phyloP scores from a whole-genome alignment of 768 basidiomycete genomes.

The Galerina marginata region DNA sequence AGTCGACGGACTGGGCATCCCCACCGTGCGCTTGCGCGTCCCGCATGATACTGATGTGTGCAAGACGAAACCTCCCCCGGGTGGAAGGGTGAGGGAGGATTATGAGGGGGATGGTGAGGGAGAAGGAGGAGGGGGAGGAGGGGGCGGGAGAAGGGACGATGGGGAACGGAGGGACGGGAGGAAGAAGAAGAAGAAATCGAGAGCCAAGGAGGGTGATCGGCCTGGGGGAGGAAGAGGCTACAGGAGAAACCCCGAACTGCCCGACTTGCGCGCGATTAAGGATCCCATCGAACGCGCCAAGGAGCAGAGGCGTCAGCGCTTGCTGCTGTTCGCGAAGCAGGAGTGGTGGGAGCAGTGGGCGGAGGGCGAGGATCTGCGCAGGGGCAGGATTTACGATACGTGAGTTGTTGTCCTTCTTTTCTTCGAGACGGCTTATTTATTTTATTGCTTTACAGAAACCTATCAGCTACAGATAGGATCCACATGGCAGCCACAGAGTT shows the following conservation, averaged over 20 bases:
- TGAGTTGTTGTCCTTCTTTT: slow-evolving; percentile 35
- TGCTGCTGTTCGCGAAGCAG: slow-evolving; percentile 29
- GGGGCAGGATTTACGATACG: slow-evolving; percentile 51
- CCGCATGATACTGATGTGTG: slow-evolving; percentile 60
- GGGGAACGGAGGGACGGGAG: background rate
- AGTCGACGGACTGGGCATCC: slow-evolving; percentile 69
- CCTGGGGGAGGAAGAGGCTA: background rate
- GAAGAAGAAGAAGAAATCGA: slow-evolving; percentile 16
- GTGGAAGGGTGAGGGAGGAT: slow-evolving; percentile 41
- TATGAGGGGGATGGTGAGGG: slow-evolving; percentile 44
- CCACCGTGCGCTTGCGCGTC: slow-evolving; percentile 61
- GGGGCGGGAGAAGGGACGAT: slow-evolving; percentile 2
- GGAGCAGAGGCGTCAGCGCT: slow-evolving; percentile 21
- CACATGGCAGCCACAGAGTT: slow-evolving; percentile 66
- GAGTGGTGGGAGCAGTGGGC: slow-evolving; percentile 77
- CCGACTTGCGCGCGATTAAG: slow-evolving; percentile 9
- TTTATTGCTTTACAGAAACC: slow-evolving; percentile 49
- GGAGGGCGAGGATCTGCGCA: slow-evolving; percentile 59
- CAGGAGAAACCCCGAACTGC: background rate
- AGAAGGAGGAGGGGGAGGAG: slow-evolving; percentile 11
- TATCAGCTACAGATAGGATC: slow-evolving; percentile 58
- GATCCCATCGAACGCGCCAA: slow-evolving; percentile 24
- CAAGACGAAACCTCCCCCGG: slow-evolving; percentile 51
- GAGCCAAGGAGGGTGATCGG: background rate
- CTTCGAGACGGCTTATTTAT: too few species aligned